A percentile compares a stretch with the other conserved stretches of the same genome.
Conservation (phyloP, 768 basidiomycete species). For the Leccinum subtestaceum region DNA sequence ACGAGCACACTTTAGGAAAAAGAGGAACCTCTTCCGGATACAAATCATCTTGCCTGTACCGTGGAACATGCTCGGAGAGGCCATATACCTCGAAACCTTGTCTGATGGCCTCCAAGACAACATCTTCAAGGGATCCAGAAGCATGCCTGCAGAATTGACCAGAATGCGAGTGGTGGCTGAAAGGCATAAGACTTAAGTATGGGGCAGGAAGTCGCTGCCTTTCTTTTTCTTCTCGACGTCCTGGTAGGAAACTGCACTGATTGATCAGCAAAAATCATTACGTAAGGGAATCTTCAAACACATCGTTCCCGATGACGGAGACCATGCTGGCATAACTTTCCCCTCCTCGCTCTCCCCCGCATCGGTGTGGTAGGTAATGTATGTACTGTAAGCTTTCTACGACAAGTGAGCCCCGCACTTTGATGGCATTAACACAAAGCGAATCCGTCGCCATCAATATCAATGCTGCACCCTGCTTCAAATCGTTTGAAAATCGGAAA, state of each 20-base stretch:
- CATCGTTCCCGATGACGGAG: background rate
- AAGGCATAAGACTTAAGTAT: conserved; percentile 44
- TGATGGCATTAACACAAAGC: conserved; percentile 19
- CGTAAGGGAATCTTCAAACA: conserved; percentile 12
- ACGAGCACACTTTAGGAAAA: conserved; percentile 8
- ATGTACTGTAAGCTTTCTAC: conserved; percentile 2
- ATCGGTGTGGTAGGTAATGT: background rate
- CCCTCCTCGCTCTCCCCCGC: background rate
- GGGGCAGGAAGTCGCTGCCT: background rate
- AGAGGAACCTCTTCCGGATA: conserved; percentile 90
- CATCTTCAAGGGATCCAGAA: conserved; percentile 72
- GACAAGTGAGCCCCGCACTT: conserved; percentile 20
- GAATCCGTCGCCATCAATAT: conserved; percentile 18
- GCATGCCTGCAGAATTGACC: conserved; percentile 95
- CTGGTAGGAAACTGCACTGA: conserved; percentile 1
- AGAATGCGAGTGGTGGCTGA: conserved; percentile 88
- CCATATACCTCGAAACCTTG: conserved; percentile 82
- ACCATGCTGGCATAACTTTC: background rate
- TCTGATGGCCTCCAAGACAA: conserved; percentile 75
- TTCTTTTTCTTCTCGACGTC: background rate
- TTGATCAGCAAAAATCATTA: conserved; percentile 8
- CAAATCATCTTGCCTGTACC: conserved; percentile 76
- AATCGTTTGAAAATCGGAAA: conserved; percentile 33
- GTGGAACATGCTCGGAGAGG: conserved; percentile 89
- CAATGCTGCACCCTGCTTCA: conserved; percentile 2